These are phyloP conservation scores for Candida sakaeoensis DNA, from an alignment of 805 yeast genomes.

Conservation along the genomic window DNA sequence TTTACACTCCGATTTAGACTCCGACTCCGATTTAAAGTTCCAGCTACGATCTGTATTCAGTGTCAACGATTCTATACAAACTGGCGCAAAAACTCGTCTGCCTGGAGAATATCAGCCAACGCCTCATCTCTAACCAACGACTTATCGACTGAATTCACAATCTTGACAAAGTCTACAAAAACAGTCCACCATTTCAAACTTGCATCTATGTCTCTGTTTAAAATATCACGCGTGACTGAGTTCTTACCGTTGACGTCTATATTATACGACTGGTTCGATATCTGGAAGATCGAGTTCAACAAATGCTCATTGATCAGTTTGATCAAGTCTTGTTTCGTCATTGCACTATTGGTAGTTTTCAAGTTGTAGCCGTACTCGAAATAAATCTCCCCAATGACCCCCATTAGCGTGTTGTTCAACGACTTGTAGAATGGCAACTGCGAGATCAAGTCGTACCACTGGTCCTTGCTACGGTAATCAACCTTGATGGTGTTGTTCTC, in stretches of 20 bases:
- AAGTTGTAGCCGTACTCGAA: slow-evolving; percentile 40
- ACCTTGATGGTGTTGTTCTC: slow-evolving; percentile 48
- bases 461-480: slow-evolving; percentile 33
- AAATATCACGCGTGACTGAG: slow-evolving; percentile 30
- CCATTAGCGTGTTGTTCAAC: slow-evolving; percentile 60
- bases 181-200: slow-evolving; percentile 35
- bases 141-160: slow-evolving; percentile 24
- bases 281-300: slow-evolving; percentile 34
- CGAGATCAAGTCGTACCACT: slow-evolving; percentile 57
- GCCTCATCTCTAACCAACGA: slow-evolving; percentile 22
- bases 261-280: slow-evolving; percentile 34
- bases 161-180: slow-evolving; percentile 25
- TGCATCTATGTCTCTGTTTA: slow-evolving; percentile 25
- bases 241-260: slow-evolving; percentile 41
- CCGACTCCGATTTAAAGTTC: no score
- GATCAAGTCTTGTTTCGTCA: slow-evolving; percentile 24
- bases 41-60: no score
- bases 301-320: slow-evolving; percentile 28
- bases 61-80: slow-evolving; percentile 20
- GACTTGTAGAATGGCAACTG: slow-evolving; percentile 59
- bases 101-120: slow-evolving; percentile 19
- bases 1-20: no score
- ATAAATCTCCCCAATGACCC: slow-evolving; percentile 53
- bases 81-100: slow-evolving; percentile 29
- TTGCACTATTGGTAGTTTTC: slow-evolving; percentile 17